phyloP scores from a whole-genome alignment of 2,329 filamentous ascomycete genomes.

The Neofusicoccum cordaticola region DNA sequence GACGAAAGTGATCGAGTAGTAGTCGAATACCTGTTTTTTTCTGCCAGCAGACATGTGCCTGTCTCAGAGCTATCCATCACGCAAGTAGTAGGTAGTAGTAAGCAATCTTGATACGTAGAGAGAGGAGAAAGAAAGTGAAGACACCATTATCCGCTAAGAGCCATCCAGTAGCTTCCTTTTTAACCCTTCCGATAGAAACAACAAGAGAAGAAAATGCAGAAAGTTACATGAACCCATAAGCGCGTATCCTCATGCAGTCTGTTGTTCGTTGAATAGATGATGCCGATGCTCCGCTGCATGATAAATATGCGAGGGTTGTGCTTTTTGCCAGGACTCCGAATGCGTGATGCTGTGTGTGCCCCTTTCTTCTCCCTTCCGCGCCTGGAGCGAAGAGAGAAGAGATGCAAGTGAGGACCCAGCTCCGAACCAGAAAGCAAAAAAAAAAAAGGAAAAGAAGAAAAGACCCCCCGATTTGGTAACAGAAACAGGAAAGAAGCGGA shows the following conservation, averaged over 20 bases:
- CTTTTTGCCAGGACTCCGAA: conserved; percentile 4
- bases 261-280: not conserved
- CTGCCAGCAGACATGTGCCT: not conserved
- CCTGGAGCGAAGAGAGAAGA: not conserved
- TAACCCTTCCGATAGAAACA: not conserved
- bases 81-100: not conserved
- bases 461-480: not conserved
- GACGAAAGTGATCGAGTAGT: not conserved
- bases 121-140: not conserved
- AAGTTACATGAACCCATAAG: not conserved
- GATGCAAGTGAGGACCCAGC: not conserved
- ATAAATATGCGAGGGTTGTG: not conserved
- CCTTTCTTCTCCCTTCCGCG: not conserved
- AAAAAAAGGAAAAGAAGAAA: not conserved
- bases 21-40: not conserved
- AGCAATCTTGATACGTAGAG: not conserved
- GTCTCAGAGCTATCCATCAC: not conserved
- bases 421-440: not conserved
- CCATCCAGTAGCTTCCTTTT: not conserved
- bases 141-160: not conserved
- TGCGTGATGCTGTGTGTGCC: not conserved
- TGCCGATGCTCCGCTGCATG: not conserved
- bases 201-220: not conserved
- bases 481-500: not conserved
- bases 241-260: not conserved